A percentile compares a stretch with the other conserved stretches of the same genome.
These are phyloP conservation scores for Gentiana macrophylla DNA, from an alignment of 257 asterid genomes.

Conservation along the genomic window DNA sequence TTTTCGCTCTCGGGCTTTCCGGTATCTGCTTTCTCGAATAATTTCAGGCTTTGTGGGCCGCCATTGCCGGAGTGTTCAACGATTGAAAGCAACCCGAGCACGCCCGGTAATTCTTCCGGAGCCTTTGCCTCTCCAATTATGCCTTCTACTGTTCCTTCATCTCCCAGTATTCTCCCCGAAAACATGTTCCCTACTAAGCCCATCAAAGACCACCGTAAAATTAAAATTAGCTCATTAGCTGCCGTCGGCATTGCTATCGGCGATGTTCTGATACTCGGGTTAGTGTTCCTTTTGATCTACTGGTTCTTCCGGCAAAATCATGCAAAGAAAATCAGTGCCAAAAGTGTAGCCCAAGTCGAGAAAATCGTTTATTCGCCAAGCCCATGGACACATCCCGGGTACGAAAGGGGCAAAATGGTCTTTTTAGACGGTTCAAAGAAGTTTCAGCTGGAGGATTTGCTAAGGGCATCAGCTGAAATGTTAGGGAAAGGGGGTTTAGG, in stretches of 20 bases:
- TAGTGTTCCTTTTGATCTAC: constrained; percentile 48
- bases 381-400: constrained; percentile 31
- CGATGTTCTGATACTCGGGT: constrained; percentile 38
- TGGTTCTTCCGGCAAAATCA: constrained; percentile 50
- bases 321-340: constrained; percentile 15
- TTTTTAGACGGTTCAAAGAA: constrained; percentile 67
- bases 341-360: constrained; percentile 26
- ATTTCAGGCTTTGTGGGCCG: constrained; percentile 45
- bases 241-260: constrained; percentile 61
- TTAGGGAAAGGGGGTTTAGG: constrained; percentile 86
- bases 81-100: constrained; percentile 27
- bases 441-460: constrained; percentile 82
- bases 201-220: constrained; percentile 10
- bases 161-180: constrained; percentile 44
- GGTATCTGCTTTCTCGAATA: constrained; percentile 34
- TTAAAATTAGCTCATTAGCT: constrained; percentile 39
- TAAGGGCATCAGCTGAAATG: constrained; percentile 93
- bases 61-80: constrained; percentile 44
- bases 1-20: constrained; percentile 46
- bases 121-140: constrained; percentile 41
- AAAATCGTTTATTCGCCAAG: constrained; percentile 66
- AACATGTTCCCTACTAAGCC: constrained; percentile 22
- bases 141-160: constrained; percentile 32
- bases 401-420: constrained; percentile 62
- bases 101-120: constrained; percentile 29